A percentile compares a stretch with the other conserved stretches of the same genome.
These are phyloP conservation scores for Golubevia pallescens DNA, from an alignment of 1,284 basidiomycete genomes.

Conservation along the genomic window DNA sequence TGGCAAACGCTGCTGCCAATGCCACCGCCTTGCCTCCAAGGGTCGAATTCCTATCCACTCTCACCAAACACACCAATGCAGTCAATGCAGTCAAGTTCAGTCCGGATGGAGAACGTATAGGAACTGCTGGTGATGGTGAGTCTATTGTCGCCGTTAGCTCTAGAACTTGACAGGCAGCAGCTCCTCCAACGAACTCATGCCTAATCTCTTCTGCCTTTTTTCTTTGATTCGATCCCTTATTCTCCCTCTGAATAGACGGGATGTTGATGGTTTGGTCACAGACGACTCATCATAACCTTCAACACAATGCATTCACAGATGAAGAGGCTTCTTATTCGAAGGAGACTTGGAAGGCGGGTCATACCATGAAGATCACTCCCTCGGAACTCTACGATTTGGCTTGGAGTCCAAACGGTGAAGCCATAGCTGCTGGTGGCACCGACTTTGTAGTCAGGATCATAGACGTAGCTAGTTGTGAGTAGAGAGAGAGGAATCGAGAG, in stretches of 20 bases:
- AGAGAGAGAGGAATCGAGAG: not conserved
- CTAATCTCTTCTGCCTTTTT: not conserved
- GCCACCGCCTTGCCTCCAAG: constrained; percentile 76
- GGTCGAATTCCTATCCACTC: constrained; percentile 92
- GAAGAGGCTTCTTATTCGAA: not conserved
- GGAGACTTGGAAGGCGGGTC: not conserved
- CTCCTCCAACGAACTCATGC: too few relatives aligned
- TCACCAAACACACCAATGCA: constrained; percentile 88
- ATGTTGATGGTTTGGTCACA: constrained; percentile 67
- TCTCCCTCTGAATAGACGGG: too few relatives aligned
- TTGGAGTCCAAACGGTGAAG: constrained; percentile 55
- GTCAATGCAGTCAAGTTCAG: constrained; percentile 97
- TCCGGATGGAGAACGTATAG: constrained; percentile 67
- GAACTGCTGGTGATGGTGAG: constrained; percentile 72
- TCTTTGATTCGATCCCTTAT: too few relatives aligned
- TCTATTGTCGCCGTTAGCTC: constrained; percentile 28
- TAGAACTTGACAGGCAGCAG: too few relatives aligned
- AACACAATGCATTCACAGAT: not conserved
- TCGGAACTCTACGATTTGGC: constrained; percentile 62
- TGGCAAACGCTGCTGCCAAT: constrained; percentile 70
- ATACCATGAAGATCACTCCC: constrained; percentile 20
- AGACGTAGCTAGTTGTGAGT: constrained; percentile 41
- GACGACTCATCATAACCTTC: constrained; percentile 1
- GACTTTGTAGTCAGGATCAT: constrained; percentile 60
- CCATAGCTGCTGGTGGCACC: constrained; percentile 53